Evolutionary conservation across 1,284 basidiomycete genomes (phyloP), one percentile per base, ranked within the genome.

Genomic region (Takashimella tepidaria): DNA sequence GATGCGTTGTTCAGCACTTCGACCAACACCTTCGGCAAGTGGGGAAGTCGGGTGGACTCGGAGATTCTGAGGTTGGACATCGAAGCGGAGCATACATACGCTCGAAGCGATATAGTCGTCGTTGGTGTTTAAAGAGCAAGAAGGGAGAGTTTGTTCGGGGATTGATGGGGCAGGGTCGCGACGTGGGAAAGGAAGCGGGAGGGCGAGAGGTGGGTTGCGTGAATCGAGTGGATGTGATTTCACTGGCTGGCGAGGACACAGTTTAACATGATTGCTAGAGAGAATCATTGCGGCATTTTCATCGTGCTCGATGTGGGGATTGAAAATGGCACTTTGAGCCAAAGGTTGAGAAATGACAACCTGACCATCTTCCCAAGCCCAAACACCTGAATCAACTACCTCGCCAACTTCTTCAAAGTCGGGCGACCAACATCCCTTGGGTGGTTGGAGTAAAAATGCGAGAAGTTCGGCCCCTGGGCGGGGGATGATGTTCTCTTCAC

Each of bases 391-490:
- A 13, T 50, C 49, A 16, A 21, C 22, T 20, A 50, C 24, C 41
- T 50, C 49, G 12, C 49, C 49, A 13, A 50, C 41, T 24, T 50
- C 49, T 20, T 49, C 25, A 5, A 21, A 10, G 24, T 50, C 49
- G 4, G 49, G 49, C 10, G 40, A 43, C 49, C 49, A 50, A 41
- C 49, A 50, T 21, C 49, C 49, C 41, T 50, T 50, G 19, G n/a
- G 12, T 8, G 41, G 37, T 50, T 50, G 19, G 5, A 50, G 24
- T 16, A 50, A 25, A 20, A 50, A 20, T 22, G 16, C 8, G 40
- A 50, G 49, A 13, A 50, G 41, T 4, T 31, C 31, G 6, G 10
- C 22, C 4, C 49, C 49, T 5, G 49, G 49, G 26, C 49, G 49
- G 8, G n/a, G n/a, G 31, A 40, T 42, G 49, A 50, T 43, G 20